Conservation (phyloP, 768 basidiomycete species). For the Strobilomyces echinocephalus region DNA sequence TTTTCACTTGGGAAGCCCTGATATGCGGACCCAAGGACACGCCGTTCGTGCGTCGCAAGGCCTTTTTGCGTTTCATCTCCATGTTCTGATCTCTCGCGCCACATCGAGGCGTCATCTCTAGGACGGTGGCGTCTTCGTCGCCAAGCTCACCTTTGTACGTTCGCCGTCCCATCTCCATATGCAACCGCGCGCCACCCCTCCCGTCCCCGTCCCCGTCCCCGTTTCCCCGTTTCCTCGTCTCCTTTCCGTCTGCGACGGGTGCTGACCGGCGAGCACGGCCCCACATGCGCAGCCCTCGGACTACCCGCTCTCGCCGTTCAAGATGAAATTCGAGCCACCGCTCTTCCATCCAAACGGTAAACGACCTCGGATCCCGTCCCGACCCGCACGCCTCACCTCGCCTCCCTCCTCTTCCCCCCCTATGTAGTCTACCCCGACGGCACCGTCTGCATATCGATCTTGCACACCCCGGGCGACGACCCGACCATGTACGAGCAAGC, state of each 20-base stretch:
- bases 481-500: slow-evolving; percentile 93
- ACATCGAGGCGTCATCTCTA: slow-evolving; percentile 23
- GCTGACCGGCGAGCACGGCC: background rate
- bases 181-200: background rate
- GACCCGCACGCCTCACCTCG: background rate
- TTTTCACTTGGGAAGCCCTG: slow-evolving; percentile 95
- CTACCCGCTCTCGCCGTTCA: slow-evolving; percentile 97
- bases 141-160: slow-evolving; percentile 82
- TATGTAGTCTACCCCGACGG: slow-evolving; percentile 97
- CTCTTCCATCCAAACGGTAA: slow-evolving; percentile 96
- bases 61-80: background rate
- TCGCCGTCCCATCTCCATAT: background rate
- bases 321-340: slow-evolving; percentile 98
- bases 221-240: background rate
- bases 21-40: slow-evolving; percentile 93
- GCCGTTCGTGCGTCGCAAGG: slow-evolving; percentile 64
- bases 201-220: background rate
- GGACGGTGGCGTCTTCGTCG: slow-evolving; percentile 95
- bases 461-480: slow-evolving; percentile 91
- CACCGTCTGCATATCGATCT: slow-evolving; percentile 95
- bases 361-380: slow-evolving; percentile 22
- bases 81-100: background rate
- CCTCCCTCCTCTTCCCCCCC: too few relatives aligned
- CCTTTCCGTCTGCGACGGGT: background rate
- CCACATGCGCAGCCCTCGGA: slow-evolving; percentile 59